Conservation (phyloP, 768 basidiomycete species). For the Dacryopinax spathularia region DNA sequence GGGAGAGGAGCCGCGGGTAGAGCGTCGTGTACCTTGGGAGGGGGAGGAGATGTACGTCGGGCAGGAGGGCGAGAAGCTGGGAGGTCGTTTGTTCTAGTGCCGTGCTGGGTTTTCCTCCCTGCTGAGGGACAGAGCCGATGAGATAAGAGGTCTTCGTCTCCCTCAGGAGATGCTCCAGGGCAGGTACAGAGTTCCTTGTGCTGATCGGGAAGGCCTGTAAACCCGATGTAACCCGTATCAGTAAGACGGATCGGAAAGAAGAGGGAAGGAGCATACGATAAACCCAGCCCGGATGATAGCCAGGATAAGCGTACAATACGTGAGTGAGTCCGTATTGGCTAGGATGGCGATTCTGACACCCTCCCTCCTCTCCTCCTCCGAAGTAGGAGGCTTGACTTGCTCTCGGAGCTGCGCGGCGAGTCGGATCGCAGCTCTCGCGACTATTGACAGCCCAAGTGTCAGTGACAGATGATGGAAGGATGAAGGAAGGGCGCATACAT, state of each 20-base stretch:
- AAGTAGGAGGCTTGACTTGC: neutral
- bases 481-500: neutral
- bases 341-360: neutral
- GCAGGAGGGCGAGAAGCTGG: neutral
- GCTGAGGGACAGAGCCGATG: neutral
- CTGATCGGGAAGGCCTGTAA: neutral
- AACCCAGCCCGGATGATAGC: neutral
- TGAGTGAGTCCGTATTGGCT: neutral
- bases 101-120: neutral
- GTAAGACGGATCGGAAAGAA: neutral
- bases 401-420: neutral
- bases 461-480: neutral
- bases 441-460: neutral
- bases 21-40: neutral
- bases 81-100: neutral
- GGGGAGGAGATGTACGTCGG: neutral
- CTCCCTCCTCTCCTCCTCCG: neutral
- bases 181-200: neutral
- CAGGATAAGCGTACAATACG: neutral
- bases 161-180: neutral
- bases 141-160: neutral
- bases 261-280: neutral
- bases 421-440: neutral
- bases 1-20: neutral
- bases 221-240: neutral